Conservation (phyloP, 208 protist species). For the Herpetomonas samuelpessoai region DNA sequence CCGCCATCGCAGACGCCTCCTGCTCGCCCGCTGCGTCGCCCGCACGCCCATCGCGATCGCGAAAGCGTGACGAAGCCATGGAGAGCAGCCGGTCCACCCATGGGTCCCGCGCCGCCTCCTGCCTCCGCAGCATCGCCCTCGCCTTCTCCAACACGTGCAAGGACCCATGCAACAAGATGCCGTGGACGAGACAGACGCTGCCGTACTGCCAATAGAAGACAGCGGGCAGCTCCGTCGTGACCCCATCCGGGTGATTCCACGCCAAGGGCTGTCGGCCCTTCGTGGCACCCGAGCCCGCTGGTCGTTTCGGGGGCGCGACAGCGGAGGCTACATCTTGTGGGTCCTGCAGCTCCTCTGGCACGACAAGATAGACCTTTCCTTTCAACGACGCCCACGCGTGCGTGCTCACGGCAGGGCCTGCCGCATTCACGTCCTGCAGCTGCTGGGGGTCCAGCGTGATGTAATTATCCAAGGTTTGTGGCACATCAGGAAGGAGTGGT, state of each 20-base stretch:
- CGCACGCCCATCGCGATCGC: no score
- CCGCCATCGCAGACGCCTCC: not conserved
- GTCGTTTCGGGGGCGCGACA: not conserved
- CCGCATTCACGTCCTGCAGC: no score
- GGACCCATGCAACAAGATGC: constrained; percentile 25
- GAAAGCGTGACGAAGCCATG: not conserved
- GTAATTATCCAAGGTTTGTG: no score
- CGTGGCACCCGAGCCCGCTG: not conserved
- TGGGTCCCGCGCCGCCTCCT: not conserved
- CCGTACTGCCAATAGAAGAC: constrained; percentile 53
- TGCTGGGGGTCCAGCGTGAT: not conserved
- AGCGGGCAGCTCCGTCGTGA: constrained; percentile 16
- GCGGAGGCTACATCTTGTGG: not conserved
- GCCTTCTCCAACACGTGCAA: constrained; percentile 18
- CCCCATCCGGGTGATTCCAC: not conserved
- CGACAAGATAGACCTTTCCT: not conserved
- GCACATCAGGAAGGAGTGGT: no score
- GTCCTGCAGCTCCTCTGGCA: not conserved
- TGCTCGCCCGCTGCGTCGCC: not conserved
- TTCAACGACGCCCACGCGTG: no score
- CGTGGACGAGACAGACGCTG: constrained; percentile 31
- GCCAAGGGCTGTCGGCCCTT: not conserved
- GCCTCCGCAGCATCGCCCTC: constrained; percentile 3
- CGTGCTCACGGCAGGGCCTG: no score
- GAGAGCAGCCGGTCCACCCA: not conserved